Percentiles rank a stretch among this genome's conserved stretches.
Evolutionary conservation across 2,329 filamentous ascomycete species (phyloP).

Genomic region (Fusarium verrucosum): DNA sequence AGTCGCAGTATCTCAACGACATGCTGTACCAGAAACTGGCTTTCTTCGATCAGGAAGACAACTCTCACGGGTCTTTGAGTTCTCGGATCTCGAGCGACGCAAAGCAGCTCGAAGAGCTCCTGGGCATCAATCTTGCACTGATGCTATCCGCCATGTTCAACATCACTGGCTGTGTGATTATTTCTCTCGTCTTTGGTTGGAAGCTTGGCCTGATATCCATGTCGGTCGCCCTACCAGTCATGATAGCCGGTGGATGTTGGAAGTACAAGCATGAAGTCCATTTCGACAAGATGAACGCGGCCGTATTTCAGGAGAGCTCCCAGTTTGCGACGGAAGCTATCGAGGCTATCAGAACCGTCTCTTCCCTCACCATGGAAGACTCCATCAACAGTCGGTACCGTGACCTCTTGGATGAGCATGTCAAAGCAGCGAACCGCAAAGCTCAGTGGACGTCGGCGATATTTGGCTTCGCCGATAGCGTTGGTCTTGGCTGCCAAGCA

Average conservation of each 20-base stretch:
- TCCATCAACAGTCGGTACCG: constrained; percentile 57
- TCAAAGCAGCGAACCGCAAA: constrained; percentile 45
- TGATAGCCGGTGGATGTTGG: constrained; percentile 49
- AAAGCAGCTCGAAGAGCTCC: constrained; percentile 47
- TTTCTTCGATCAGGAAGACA: constrained; percentile 46
- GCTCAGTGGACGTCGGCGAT: constrained; percentile 47
- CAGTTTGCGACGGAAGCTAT: constrained; percentile 71
- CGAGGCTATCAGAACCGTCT: constrained; percentile 69
- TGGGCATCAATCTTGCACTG: constrained; percentile 47
- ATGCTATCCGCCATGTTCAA: constrained; percentile 45
- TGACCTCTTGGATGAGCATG: constrained; percentile 49
- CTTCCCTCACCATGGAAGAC: constrained; percentile 68
- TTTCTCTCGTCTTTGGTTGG: constrained; percentile 49
- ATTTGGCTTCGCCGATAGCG: constrained; percentile 53
- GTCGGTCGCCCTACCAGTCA: constrained; percentile 49
- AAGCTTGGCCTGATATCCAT: constrained; percentile 52
- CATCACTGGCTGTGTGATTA: constrained; percentile 44
- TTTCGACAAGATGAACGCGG: constrained; percentile 66
- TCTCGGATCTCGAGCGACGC: constrained; percentile 45
- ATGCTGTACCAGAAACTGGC: constrained; percentile 44
- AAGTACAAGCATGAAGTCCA: constrained; percentile 59
- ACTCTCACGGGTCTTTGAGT: constrained; percentile 45
- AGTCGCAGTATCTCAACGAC: constrained; percentile 43
- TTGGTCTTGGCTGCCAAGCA: constrained; percentile 53
- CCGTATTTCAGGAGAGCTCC: constrained; percentile 67